Evolutionary conservation across 2,329 filamentous ascomycete species (phyloP).

Genomic region (Colletotrichum sp.): DNA sequence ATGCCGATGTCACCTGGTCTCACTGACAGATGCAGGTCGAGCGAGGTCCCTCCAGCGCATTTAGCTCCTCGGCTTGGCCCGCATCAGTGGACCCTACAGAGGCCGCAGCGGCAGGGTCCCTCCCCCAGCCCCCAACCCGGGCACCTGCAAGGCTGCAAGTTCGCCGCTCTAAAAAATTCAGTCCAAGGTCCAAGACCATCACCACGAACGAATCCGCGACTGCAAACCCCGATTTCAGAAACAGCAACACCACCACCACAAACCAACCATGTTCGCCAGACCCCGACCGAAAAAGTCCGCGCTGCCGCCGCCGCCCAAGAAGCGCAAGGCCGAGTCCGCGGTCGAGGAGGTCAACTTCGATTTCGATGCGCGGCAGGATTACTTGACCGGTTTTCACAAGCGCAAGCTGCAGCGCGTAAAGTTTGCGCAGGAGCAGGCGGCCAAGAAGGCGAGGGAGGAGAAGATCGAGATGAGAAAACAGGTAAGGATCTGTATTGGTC

Average conservation of each 20-base stretch:
- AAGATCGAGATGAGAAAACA: constrained; percentile 75
- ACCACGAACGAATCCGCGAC: not conserved
- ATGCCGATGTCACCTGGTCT: not conserved
- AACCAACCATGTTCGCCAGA: constrained; percentile 55
- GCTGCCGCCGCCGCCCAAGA: constrained; percentile 68
- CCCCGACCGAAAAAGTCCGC: constrained; percentile 63
- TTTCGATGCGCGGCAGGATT: constrained; percentile 78
- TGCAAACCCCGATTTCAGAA: not conserved
- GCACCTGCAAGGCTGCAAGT: constrained; percentile 11
- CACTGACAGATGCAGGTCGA: not conserved
- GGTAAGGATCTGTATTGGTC: constrained; percentile 51
- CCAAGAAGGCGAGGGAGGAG: constrained; percentile 78
- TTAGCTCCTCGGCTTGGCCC: constrained; percentile 21
- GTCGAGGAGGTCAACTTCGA: constrained; percentile 90
- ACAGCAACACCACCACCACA: not conserved
- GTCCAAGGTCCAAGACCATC: not conserved
- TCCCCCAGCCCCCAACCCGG: not conserved
- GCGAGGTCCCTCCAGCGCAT: constrained; percentile 8
- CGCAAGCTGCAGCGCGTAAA: constrained; percentile 87
- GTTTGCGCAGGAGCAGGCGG: constrained; percentile 81
- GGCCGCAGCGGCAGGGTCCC: constrained; percentile 5
- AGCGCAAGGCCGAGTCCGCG: constrained; percentile 63
- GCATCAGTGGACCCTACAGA: constrained; percentile 19
- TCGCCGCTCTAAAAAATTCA: constrained; percentile 8
- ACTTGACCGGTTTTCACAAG: constrained; percentile 95